A percentile compares a stretch with the other conserved stretches of the same genome.
These are phyloP conservation scores for Saccharomycopsis schoenii DNA, from an alignment of 805 yeast genomes.

Conservation along the genomic window DNA sequence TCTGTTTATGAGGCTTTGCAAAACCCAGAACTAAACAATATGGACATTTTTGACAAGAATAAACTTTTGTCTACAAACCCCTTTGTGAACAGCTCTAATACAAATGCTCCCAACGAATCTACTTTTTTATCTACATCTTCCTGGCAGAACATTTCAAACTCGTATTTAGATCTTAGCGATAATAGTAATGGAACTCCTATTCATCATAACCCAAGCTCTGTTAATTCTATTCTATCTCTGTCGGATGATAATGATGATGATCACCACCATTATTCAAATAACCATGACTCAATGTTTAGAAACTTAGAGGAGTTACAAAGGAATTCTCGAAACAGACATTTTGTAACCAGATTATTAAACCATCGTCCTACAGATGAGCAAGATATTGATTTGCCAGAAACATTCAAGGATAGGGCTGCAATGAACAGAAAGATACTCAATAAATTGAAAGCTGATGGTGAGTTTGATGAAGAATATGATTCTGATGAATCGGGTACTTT, in stretches of 20 bases:
- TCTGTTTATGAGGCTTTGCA: slow-evolving; percentile 16
- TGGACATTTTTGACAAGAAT: not conserved
- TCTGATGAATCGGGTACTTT: slow-evolving; percentile 19
- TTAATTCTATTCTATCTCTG: slow-evolving; percentile 14
- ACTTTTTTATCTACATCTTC: slow-evolving; percentile 14
- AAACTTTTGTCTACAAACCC: not conserved
- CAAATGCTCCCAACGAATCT: not conserved
- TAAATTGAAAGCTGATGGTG: not conserved
- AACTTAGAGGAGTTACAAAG: not conserved
- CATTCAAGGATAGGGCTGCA: not conserved
- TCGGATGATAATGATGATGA: slow-evolving; percentile 16
- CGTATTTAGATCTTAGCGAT: slow-evolving; percentile 4
- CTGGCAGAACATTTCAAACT: slow-evolving; percentile 15
- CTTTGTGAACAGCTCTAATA: not conserved
- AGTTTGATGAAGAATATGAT: slow-evolving; percentile 4
- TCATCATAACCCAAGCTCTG: slow-evolving; percentile 6
- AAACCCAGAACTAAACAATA: slow-evolving; percentile 13
- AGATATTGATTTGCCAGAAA: not conserved
- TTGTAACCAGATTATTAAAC: not conserved
- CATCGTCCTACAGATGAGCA: not conserved
- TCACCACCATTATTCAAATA: not conserved
- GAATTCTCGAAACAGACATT: not conserved
- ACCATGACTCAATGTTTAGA: not conserved
- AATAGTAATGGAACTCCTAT: slow-evolving; percentile 5
- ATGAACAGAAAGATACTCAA: not conserved